phyloP scores from a whole-genome alignment of 371 early-diverging fungal genomes.

The Actinomucor elegans region DNA sequence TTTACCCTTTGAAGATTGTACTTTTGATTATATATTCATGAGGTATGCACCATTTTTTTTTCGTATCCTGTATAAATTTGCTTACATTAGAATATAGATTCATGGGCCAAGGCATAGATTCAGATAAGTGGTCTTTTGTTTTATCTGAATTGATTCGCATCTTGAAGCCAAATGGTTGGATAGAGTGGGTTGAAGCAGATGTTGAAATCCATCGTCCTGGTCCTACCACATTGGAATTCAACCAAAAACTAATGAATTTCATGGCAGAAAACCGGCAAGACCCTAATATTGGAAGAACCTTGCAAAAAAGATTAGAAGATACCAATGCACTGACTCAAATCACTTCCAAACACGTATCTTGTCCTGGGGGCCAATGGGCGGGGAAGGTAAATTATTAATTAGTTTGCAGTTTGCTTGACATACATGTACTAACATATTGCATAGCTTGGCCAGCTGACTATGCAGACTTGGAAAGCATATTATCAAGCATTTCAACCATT shows the following conservation, averaged over 20 bases:
- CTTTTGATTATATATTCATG: constrained; percentile 54
- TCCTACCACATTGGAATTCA: constrained; percentile 35
- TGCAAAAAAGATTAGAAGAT: constrained; percentile 27
- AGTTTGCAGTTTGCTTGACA: constrained; percentile 4
- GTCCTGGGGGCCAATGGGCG: constrained; percentile 54
- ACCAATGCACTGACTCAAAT: constrained; percentile 21
- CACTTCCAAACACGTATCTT: constrained; percentile 41
- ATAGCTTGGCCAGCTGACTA: constrained; percentile 45
- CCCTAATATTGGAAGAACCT: constrained; percentile 25
- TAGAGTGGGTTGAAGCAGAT: constrained; percentile 45
- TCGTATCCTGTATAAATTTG: neutral
- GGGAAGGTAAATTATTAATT: constrained; percentile 36
- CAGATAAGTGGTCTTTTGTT: constrained; percentile 29
- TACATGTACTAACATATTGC: neutral
- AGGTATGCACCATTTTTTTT: constrained; percentile 34
- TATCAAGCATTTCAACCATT: constrained; percentile 39
- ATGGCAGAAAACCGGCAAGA: constrained; percentile 34
- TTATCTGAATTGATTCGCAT: constrained; percentile 39
- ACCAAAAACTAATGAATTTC: constrained; percentile 24
- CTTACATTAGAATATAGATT: too few species aligned
- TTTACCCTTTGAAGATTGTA: constrained; percentile 40
- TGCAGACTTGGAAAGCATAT: constrained; percentile 50
- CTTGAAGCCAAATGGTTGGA: constrained; percentile 47
- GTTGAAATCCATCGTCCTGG: constrained; percentile 42
- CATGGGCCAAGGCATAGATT: constrained; percentile 32